Base-by-base conservation (phyloP, 2,329 filamentous ascomycete genomes). In the Penicillium sp. region DNA sequence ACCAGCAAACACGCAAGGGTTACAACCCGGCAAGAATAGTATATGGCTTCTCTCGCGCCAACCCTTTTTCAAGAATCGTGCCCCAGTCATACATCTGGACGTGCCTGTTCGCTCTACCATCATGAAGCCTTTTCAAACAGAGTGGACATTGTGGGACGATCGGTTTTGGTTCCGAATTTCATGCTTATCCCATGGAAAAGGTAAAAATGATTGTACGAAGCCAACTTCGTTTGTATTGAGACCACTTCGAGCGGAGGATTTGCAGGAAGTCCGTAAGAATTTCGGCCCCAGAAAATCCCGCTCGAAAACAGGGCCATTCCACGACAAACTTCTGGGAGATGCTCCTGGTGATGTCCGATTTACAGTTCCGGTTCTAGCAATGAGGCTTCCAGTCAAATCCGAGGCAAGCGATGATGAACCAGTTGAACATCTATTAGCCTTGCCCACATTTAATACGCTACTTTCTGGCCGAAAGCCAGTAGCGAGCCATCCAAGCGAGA, bases 131-230 rank as follows among this genome's bases (percentile, higher is more conserved):
- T 36, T n/a, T 49, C 52, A 24, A 54, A 58, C 42, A 3, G 47
- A 56, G 6, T 76, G 73, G 70, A 65, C 61, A 7, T 73, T 86
- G 14, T 85, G 81, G 74, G 83, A 85, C 61, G 75, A 77, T 43
- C 75, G 83, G 18, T 85, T 75, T 67, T 86, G 83, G 83, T 72
- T 86, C 45, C 75, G 74, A 2, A 51, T 85, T 10, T 63, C 67
- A 24, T 72, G 79, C 16, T 51, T 61, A 4, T 44, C 57, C 1
- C 40, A 16, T n/a, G 19, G 48, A 11, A 19, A 28, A n/a, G 14
- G 23, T 19, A 21, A 11, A 24, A 9, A 56, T n/a, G 31, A 44
- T 43, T 3, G 40, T 7, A 5, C 11, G 19, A 11, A 21, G 44
- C 13, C 24, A 24, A 19, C 61, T 36, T 54, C 59, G 1, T 53